Percentiles rank a stretch among this genome's conserved stretches.
Evolutionary conservation across 2,329 filamentous ascomycete genomes (phyloP).

Genomic region (Dryadomyces quercivorus): DNA sequence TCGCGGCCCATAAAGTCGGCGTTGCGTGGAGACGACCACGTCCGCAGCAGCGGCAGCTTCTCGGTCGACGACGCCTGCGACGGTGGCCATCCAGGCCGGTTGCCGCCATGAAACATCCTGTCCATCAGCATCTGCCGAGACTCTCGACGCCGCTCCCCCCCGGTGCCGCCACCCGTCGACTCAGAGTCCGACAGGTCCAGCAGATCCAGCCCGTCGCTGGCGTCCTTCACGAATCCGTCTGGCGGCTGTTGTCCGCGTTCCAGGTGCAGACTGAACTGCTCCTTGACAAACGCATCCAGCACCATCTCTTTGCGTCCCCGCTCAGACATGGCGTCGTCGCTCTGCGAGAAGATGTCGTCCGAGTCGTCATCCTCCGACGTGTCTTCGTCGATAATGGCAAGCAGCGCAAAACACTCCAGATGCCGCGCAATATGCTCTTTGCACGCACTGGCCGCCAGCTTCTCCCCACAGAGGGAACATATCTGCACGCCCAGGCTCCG

Average conservation of each 20-base stretch:
- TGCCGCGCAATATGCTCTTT: constrained; percentile 9
- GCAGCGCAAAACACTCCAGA: constrained; percentile 10
- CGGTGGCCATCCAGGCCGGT: background rate
- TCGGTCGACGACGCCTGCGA: constrained; percentile 6
- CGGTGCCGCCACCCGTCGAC: background rate
- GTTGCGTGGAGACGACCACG: constrained; percentile 6
- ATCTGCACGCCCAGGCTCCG: constrained; percentile 4
- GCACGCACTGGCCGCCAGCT: constrained; percentile 5
- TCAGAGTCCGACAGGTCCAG: constrained; percentile 9
- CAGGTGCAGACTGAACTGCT: constrained; percentile 11
- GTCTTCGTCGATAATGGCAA: constrained; percentile 6
- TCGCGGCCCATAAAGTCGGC: constrained; percentile 11
- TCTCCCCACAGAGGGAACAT: constrained; percentile 7
- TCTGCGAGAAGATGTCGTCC: constrained; percentile 9
- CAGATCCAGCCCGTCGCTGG: constrained; percentile 5
- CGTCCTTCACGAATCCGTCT: constrained; percentile 6
- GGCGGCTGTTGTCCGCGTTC: constrained; percentile 8
- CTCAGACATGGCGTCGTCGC: constrained; percentile 10
- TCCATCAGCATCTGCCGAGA: constrained; percentile 9
- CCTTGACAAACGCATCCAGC: constrained; percentile 9
- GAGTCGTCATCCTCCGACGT: constrained; percentile 8
- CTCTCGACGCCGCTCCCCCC: background rate
- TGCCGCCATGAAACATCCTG: constrained; percentile 7
- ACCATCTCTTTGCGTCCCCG: constrained; percentile 9
- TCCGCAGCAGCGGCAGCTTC: constrained; percentile 9